Evolutionary conservation across 768 basidiomycete genomes (phyloP).

Genomic region (Lyophyllum semitale): DNA sequence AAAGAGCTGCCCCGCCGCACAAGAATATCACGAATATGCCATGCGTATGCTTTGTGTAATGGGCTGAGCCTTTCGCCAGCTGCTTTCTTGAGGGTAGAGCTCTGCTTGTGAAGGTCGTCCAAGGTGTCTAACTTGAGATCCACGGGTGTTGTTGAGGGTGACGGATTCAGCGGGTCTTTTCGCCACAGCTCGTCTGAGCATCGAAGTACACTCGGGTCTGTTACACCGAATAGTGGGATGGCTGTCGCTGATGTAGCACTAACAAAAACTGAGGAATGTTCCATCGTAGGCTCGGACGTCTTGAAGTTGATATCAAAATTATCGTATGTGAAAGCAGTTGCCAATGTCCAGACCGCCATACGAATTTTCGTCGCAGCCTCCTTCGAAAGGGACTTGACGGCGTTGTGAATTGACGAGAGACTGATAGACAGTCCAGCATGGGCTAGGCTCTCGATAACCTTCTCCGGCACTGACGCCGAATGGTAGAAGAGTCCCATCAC

Average conservation of each 20-base stretch:
- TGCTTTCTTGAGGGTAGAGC: conserved; percentile 12
- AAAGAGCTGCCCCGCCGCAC: conserved; percentile 15
- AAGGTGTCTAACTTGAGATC: background rate
- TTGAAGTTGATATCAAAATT: conserved; percentile 39
- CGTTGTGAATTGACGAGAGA: conserved; percentile 14
- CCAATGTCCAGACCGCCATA: conserved; percentile 20
- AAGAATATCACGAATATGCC: conserved; percentile 11
- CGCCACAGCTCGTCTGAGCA: conserved; percentile 33
- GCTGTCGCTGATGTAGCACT: conserved; percentile 30
- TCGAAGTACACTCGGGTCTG: conserved; percentile 18
- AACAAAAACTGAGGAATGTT: conserved; percentile 22
- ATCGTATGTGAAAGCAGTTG: conserved; percentile 30
- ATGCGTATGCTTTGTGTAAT: conserved; percentile 8
- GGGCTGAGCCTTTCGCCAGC: background rate
- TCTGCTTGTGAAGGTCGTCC: conserved; percentile 3
- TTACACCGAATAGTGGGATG: conserved; percentile 21
- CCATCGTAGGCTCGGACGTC: conserved; percentile 21
- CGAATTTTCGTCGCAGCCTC: conserved; percentile 9
- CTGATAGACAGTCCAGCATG: conserved; percentile 26
- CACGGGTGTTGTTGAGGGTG: background rate
- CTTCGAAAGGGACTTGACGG: conserved; percentile 17
- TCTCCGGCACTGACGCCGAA: conserved; percentile 30
- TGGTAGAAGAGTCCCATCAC: conserved; percentile 32
- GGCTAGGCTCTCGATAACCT: conserved; percentile 24
- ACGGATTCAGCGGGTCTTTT: conserved; percentile 21